A percentile compares a stretch with the other conserved stretches of the same genome.
These are phyloP conservation scores for Talaromyces rugulosus DNA, from an alignment of 2,329 filamentous ascomycete species.

Conservation along the genomic window DNA sequence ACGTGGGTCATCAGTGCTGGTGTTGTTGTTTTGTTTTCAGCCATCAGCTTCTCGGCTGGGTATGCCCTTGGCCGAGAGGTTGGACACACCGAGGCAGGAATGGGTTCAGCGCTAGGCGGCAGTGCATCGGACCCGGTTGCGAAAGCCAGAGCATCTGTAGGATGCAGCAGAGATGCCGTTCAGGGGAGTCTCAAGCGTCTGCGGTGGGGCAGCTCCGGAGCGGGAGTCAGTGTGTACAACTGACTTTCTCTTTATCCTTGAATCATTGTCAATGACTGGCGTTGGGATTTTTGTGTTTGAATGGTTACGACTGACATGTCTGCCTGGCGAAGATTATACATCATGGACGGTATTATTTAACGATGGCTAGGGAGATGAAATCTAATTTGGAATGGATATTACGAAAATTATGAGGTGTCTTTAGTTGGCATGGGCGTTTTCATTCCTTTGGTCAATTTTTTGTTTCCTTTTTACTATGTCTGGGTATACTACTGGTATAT, in stretches of 20 bases:
- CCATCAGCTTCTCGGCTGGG: slow-evolving; percentile 61
- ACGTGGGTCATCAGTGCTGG: slow-evolving; percentile 64
- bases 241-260: not conserved
- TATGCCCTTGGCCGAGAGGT: slow-evolving; percentile 60
- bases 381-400: not conserved
- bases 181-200: slow-evolving; percentile 38
- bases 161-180: slow-evolving; percentile 45
- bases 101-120: slow-evolving; percentile 22
- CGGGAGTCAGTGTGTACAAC: slow-evolving; percentile 26
- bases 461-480: not conserved
- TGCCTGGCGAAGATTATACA: not conserved
- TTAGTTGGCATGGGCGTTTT: not conserved
- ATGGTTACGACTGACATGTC: not conserved
- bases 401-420: not conserved
- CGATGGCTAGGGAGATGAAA: not conserved
- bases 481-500: not conserved
- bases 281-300: not conserved
- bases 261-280: not conserved
- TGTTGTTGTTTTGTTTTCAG: slow-evolving; percentile 60
- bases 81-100: slow-evolving; percentile 46
- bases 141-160: slow-evolving; percentile 29
- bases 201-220: slow-evolving; percentile 37
- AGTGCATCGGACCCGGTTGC: slow-evolving; percentile 17
- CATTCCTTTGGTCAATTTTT: not conserved
- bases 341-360: not conserved